phyloP scores from a whole-genome alignment of 768 basidiomycete genomes.

The Russula ochroleuca region DNA sequence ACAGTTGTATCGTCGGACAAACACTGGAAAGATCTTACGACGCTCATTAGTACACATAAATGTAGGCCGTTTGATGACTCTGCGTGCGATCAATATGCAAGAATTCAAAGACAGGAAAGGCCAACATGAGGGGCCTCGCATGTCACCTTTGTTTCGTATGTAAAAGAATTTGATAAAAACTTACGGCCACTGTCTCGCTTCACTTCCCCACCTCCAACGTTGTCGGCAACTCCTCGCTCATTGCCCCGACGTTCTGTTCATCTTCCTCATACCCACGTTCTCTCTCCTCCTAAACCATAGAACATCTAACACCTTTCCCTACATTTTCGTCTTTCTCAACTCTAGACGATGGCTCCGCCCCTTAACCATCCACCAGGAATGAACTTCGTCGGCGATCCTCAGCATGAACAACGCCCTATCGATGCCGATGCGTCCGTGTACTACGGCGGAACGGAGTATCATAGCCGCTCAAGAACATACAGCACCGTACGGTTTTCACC shows the following conservation, averaged over 20 bases:
- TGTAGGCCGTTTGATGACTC: too few species aligned
- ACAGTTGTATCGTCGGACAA: neutral
- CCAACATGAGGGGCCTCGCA: too few species aligned
- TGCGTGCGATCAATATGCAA: too few species aligned
- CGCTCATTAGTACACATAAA: too few species aligned
- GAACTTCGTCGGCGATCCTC: slow-evolving; percentile 60
- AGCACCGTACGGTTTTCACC: slow-evolving; percentile 57
- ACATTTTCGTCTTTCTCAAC: slow-evolving; percentile 8
- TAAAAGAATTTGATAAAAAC: too few species aligned
- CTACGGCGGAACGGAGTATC: slow-evolving; percentile 76
- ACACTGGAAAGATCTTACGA: too few species aligned
- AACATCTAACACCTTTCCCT: neutral
- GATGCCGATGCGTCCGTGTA: slow-evolving; percentile 73
- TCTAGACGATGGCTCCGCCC: slow-evolving; percentile 54
- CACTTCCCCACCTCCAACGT: neutral
- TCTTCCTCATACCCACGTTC: slow-evolving; percentile 4
- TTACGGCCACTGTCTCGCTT: neutral
- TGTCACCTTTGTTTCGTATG: too few species aligned
- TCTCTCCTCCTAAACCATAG: slow-evolving; percentile 3
- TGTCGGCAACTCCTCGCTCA: slow-evolving; percentile 15
- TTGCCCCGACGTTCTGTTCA: slow-evolving; percentile 3
- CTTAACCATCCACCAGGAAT: slow-evolving; percentile 61
- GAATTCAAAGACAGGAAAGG: too few species aligned
- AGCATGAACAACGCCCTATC: slow-evolving; percentile 38
- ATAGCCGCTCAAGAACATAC: slow-evolving; percentile 82